phyloP scores from a whole-genome alignment of 2,329 filamentous ascomycete species.

The Fusarium continuum region DNA sequence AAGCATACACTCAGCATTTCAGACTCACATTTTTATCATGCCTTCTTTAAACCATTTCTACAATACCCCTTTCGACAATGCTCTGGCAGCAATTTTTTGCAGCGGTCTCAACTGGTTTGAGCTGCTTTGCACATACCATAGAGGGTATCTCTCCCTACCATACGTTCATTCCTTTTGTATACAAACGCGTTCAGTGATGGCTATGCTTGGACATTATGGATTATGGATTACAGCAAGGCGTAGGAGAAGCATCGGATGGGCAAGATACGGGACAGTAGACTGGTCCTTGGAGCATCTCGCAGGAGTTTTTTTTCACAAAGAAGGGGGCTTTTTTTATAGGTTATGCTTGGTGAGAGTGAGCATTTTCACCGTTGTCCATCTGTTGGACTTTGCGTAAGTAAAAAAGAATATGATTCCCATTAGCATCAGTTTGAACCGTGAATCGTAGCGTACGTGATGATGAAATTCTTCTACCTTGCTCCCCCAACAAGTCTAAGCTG shows the following conservation, averaged over 20 bases:
- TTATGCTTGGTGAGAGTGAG: conserved; percentile 1
- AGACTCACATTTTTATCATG: not conserved
- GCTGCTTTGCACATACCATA: conserved; percentile 5
- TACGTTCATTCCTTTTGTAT: conserved; percentile 30
- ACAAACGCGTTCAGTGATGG: conserved; percentile 27
- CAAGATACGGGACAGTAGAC: conserved; percentile 18
- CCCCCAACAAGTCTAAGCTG: conserved; percentile 27
- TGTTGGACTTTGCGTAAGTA: conserved; percentile 11
- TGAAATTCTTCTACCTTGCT: conserved; percentile 3
- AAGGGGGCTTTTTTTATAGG: conserved; percentile 8
- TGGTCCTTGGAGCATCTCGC: conserved; percentile 22
- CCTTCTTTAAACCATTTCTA: not conserved
- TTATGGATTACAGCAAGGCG: conserved; percentile 39
- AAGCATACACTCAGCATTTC: not conserved
- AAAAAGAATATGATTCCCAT: conserved; percentile 27
- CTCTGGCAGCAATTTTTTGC: conserved; percentile 23
- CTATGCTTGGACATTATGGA: conserved; percentile 31
- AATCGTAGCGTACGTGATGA: conserved; percentile 13
- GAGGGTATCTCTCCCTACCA: conserved; percentile 15
- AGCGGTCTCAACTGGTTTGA: conserved; percentile 34
- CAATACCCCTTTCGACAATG: conserved; percentile 17
- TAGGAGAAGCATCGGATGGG: conserved; percentile 25
- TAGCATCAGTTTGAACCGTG: conserved; percentile 3
- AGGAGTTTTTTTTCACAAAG: conserved; percentile 31
- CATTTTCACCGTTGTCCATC: conserved; percentile 26